Percentiles rank a stretch among this genome's conserved stretches.
phyloP scores from a whole-genome alignment of 2,329 filamentous ascomycete genomes.

The Fusarium verticillioides region DNA sequence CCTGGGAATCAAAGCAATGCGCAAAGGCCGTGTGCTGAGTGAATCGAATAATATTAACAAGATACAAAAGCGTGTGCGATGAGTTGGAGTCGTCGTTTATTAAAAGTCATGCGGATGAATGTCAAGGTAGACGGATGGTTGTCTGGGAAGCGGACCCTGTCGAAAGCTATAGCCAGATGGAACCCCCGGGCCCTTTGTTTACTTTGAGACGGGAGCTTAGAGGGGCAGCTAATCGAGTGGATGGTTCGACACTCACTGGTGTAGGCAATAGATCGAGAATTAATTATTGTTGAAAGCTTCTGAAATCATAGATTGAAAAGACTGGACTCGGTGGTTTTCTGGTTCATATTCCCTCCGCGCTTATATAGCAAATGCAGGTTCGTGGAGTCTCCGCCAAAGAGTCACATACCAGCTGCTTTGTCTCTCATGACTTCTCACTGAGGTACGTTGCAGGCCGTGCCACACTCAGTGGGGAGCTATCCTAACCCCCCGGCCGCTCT shows the following conservation, averaged over 20 bases:
- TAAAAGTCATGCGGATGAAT: slow-evolving; percentile 35
- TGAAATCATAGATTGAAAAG: neutral
- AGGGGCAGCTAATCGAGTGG: slow-evolving; percentile 44
- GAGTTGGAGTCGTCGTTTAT: slow-evolving; percentile 30
- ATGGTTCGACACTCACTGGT: slow-evolving; percentile 19
- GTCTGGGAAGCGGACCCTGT: slow-evolving; percentile 51
- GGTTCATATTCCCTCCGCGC: neutral
- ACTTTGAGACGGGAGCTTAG: slow-evolving; percentile 49
- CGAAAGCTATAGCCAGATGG: slow-evolving; percentile 34
- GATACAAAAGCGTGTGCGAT: neutral
- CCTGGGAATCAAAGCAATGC: neutral
- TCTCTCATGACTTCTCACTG: slow-evolving; percentile 21
- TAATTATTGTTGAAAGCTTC: neutral
- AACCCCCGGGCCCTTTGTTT: slow-evolving; percentile 53
- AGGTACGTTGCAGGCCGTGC: slow-evolving; percentile 8
- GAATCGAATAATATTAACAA: slow-evolving; percentile 7
- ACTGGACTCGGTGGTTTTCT: neutral
- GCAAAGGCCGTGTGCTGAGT: slow-evolving; percentile 3
- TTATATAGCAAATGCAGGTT: slow-evolving; percentile 29
- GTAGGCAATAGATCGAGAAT: slow-evolving; percentile 12
- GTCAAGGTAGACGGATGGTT: slow-evolving; percentile 43
- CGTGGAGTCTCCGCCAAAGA: slow-evolving; percentile 30
- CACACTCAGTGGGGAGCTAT: slow-evolving; percentile 12
- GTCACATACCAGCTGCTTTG: slow-evolving; percentile 30
- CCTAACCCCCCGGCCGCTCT: slow-evolving; percentile 9